These are phyloP conservation scores for Cyclanthera cordifolia DNA, from an alignment of 306 rosid genomes.

Conservation along the genomic window DNA sequence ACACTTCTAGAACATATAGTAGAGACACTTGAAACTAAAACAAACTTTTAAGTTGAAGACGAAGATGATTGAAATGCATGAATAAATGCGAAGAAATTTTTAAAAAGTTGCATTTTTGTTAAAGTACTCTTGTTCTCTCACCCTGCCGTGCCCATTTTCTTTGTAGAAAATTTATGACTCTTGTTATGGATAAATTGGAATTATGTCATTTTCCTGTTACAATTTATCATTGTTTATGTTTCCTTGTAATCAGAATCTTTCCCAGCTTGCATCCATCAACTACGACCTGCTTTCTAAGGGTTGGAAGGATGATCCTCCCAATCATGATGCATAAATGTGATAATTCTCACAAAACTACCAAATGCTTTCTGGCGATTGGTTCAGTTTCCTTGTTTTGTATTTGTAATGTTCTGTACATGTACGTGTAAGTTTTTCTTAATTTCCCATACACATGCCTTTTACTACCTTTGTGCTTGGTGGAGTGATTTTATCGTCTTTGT, in stretches of 20 bases:
- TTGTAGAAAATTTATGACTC: background rate
- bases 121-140: background rate
- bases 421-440: constrained; percentile 13
- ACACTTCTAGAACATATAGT: background rate
- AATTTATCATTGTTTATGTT: constrained; percentile 9
- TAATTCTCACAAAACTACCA: constrained; percentile 15
- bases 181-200: background rate
- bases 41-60: background rate
- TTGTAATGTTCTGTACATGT: constrained; percentile 75
- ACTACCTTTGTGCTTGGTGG: constrained; percentile 11
- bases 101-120: too few relatives aligned
- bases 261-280: constrained; percentile 99
- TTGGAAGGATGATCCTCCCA: constrained; percentile 64
- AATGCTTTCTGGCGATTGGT: constrained; percentile 24
- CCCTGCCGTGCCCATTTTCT: background rate
- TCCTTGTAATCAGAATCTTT: constrained; percentile 68
- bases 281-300: constrained; percentile 90
- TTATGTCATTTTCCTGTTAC: background rate
- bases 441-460: background rate
- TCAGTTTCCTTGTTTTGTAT: constrained; percentile 33
- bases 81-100: background rate
- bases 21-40: background rate
- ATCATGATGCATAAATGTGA: constrained; percentile 38
- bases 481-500: constrained; percentile 21
- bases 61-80: constrained; percentile 2